phyloP scores from a whole-genome alignment of 306 rosid species.

The Fragaria nilgerrensis region DNA sequence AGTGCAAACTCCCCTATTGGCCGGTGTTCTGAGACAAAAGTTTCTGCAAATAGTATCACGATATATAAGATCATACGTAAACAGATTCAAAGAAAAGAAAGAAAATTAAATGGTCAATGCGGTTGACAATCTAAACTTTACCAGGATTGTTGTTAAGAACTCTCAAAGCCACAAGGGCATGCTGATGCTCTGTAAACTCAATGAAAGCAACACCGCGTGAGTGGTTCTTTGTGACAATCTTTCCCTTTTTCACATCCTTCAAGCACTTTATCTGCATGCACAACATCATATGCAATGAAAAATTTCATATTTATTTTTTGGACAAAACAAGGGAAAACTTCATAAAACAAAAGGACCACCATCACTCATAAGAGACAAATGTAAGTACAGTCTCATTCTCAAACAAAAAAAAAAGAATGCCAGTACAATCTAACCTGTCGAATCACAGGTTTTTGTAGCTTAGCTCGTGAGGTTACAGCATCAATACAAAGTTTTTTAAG shows the following conservation, averaged over 20 bases:
- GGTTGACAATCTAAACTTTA: slow-evolving; percentile 30
- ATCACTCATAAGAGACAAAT: slow-evolving; percentile 13
- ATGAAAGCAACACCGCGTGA: slow-evolving; percentile 93
- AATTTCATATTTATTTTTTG: background rate
- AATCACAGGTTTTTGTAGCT: slow-evolving; percentile 80
- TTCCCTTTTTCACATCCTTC: slow-evolving; percentile 79
- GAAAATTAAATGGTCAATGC: background rate
- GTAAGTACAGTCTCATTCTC: background rate
- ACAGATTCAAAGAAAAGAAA: background rate
- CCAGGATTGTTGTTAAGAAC: slow-evolving; percentile 97
- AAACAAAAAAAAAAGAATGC: no score
- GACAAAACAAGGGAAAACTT: background rate
- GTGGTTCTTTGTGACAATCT: slow-evolving; percentile 46
- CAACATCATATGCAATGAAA: background rate
- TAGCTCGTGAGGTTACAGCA: slow-evolving; percentile 85
- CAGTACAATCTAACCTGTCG: slow-evolving; percentile 56
- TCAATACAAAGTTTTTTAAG: slow-evolving; percentile 80
- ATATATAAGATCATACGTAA: slow-evolving; percentile 3
- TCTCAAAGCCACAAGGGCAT: slow-evolving; percentile 92
- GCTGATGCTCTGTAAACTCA: slow-evolving; percentile 94
- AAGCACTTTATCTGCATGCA: slow-evolving; percentile 68
- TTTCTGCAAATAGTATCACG: slow-evolving; percentile 43
- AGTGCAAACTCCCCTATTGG: slow-evolving; percentile 94
- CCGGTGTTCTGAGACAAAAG: slow-evolving; percentile 82
- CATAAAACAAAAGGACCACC: background rate